Base-by-base conservation (phyloP, 768 basidiomycete species). In the Sistotremastrum suecicum region DNA sequence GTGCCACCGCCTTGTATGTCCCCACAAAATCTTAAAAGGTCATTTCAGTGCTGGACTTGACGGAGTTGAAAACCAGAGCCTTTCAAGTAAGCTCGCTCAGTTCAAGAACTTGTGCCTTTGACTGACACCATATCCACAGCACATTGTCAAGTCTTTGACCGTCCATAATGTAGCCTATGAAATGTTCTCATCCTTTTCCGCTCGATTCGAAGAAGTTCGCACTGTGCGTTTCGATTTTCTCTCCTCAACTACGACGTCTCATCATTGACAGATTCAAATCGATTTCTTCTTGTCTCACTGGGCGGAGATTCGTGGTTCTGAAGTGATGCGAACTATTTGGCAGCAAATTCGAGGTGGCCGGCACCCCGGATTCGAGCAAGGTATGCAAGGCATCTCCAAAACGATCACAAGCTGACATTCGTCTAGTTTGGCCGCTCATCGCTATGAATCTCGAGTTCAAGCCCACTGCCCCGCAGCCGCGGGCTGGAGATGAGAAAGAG, bases 351-450 rank as follows among this genome's bases (percentile, higher is more conserved):
- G 89, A 46, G 69, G 75, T 41, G 88, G 88, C 39, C 70, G 83
- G 34, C 83, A 89, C 57, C 82, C 85, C 11, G 87, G 88, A 1
- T 90, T 89, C 56, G 88, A 89, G 63, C 84, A 88, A 71, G 81
- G 82, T 81, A 10, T 7, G 65, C 58, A 32, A 50, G 34, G 32
- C 20, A 45, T 36, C 36, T 36, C n/a, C 5, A 11, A 9, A 39
- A 39, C 41, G 50, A 5, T 40, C 43, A 50, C 45, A 66, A 45
- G 10, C 39, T 9, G 30, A 31, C 29, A n/a, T 34, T 45, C 4
- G 37, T 43, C 34, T 34, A 53, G 53, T 54, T 3, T 54, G 53
- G 53, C 53, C 53, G 2, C 38, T 54, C 39, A 54, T 54, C 38
- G 53, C 53, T 11, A n/a, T 44, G 7, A 50, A 54, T 42, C 39